Conservation (phyloP, 805 yeast genomes). For the Suhomyces tanzawaensis region DNA sequence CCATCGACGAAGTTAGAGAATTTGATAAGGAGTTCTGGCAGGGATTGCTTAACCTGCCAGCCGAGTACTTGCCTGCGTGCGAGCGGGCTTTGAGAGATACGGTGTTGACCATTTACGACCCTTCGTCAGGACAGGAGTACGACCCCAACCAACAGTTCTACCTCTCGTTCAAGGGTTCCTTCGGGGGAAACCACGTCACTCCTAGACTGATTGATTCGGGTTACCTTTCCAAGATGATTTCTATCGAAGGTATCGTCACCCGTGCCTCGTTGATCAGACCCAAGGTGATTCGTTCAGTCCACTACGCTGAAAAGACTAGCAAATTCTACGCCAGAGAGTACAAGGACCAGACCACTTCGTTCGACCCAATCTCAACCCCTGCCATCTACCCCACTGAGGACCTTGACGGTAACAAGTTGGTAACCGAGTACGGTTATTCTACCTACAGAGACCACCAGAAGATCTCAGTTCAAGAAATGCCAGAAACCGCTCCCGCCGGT, state of each 20-base stretch:
- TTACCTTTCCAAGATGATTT: slow-evolving; percentile 75
- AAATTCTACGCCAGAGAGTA: slow-evolving; percentile 89
- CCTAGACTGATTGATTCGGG: slow-evolving; percentile 83
- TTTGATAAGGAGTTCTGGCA: slow-evolving; percentile 77
- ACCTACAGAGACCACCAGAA: slow-evolving; percentile 94
- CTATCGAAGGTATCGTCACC: slow-evolving; percentile 94
- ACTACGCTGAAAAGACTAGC: slow-evolving; percentile 81
- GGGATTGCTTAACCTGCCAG: slow-evolving; percentile 72
- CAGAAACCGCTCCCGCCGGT: slow-evolving; percentile 97
- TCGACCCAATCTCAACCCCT: slow-evolving; percentile 77
- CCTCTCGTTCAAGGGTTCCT: slow-evolving; percentile 83
- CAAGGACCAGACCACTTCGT: slow-evolving; percentile 87
- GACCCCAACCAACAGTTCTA: slow-evolving; percentile 65
- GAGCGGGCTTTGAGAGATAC: slow-evolving; percentile 83
- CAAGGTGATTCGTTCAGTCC: slow-evolving; percentile 85
- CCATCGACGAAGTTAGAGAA: slow-evolving; percentile 84
- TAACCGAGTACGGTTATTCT: slow-evolving; percentile 89
- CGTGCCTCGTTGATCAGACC: slow-evolving; percentile 92
- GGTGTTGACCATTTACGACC: slow-evolving; percentile 69
- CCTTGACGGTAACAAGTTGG: slow-evolving; percentile 81
- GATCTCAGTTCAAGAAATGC: slow-evolving; percentile 93
- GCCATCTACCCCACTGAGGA: slow-evolving; percentile 93
- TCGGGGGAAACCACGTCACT: slow-evolving; percentile 82
- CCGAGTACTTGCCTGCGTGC: slow-evolving; percentile 85
- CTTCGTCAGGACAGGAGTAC: slow-evolving; percentile 47